These are phyloP conservation scores for Leptomonas pyrrhocoris DNA, from an alignment of 208 protist genomes.

Conservation along the genomic window DNA sequence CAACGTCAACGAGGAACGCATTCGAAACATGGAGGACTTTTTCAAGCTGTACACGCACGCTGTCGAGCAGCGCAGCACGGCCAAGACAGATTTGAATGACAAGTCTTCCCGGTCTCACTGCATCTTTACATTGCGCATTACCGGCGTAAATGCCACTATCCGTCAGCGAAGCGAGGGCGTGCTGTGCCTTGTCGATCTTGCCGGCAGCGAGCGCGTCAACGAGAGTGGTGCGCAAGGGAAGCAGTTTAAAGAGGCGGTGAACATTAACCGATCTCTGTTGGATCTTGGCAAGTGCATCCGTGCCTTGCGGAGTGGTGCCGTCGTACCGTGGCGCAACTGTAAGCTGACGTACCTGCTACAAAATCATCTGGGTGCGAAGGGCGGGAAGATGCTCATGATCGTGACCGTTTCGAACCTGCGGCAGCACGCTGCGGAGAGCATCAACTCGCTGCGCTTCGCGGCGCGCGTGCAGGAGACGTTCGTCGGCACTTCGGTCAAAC, in stretches of 20 bases:
- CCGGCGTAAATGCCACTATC: constrained; percentile 63
- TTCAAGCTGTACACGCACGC: constrained; percentile 62
- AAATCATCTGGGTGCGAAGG: constrained; percentile 86
- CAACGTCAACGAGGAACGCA: constrained; percentile 51
- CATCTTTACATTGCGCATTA: constrained; percentile 82
- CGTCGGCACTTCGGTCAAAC: constrained; percentile 82
- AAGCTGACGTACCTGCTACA: constrained; percentile 93
- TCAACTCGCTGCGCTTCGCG: constrained; percentile 94
- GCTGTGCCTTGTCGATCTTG: constrained; percentile 93
- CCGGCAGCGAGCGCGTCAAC: constrained; percentile 93
- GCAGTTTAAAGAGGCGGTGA: constrained; percentile 90
- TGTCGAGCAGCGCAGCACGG: constrained; percentile 72
- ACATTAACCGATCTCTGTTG: constrained; percentile 92
- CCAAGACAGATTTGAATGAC: constrained; percentile 88
- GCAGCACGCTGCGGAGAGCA: constrained; percentile 73
- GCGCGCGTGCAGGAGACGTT: constrained; percentile 86
- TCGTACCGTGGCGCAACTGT: constrained; percentile 92
- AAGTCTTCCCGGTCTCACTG: constrained; percentile 92
- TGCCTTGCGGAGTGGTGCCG: constrained; percentile 67
- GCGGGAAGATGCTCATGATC: constrained; percentile 93
- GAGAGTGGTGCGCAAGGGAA: constrained; percentile 89
- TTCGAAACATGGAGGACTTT: constrained; percentile 69
- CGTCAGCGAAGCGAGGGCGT: constrained; percentile 77
- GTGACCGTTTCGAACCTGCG: constrained; percentile 88
- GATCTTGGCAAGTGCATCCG: constrained; percentile 94